Conservation (phyloP, 202 grass and related monocot species). For the Setaria viridis region DNA sequence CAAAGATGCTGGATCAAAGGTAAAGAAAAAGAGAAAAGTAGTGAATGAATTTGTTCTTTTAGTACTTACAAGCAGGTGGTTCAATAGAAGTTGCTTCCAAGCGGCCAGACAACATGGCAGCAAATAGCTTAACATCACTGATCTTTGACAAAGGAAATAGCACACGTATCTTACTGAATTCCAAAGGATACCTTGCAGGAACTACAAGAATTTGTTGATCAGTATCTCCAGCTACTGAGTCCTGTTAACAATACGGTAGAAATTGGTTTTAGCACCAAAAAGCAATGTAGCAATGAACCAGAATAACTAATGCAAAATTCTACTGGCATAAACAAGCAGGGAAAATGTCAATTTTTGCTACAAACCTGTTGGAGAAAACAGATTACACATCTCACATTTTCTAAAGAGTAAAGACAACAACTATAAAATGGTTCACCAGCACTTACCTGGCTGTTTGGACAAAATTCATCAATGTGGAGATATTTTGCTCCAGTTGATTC, state of each 20-base stretch:
- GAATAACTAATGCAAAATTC: slow-evolving; percentile 10
- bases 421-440: slow-evolving; percentile 34
- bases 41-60: background rate
- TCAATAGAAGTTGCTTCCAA: slow-evolving; percentile 80
- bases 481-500: slow-evolving; percentile 75
- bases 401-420: slow-evolving; percentile 28
- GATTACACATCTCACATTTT: slow-evolving; percentile 6
- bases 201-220: slow-evolving; percentile 82
- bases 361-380: background rate
- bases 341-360: background rate
- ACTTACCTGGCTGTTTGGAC: slow-evolving; percentile 80
- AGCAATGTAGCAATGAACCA: slow-evolving; percentile 15
- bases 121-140: slow-evolving; percentile 83
- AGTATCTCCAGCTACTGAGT: slow-evolving; percentile 64
- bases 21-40: slow-evolving; percentile 20
- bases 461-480: slow-evolving; percentile 71
- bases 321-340: background rate
- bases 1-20: background rate
- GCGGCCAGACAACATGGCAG: slow-evolving; percentile 70
- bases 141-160: slow-evolving; percentile 82
- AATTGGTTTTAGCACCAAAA: slow-evolving; percentile 10
- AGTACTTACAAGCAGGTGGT: slow-evolving; percentile 85
- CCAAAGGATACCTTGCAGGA: slow-evolving; percentile 70
- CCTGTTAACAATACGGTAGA: slow-evolving; percentile 54
- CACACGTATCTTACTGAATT: slow-evolving; percentile 68